phyloP scores from a whole-genome alignment of 192 early-diverging fungal genomes.

The Fimicolochytrium jonesii region DNA sequence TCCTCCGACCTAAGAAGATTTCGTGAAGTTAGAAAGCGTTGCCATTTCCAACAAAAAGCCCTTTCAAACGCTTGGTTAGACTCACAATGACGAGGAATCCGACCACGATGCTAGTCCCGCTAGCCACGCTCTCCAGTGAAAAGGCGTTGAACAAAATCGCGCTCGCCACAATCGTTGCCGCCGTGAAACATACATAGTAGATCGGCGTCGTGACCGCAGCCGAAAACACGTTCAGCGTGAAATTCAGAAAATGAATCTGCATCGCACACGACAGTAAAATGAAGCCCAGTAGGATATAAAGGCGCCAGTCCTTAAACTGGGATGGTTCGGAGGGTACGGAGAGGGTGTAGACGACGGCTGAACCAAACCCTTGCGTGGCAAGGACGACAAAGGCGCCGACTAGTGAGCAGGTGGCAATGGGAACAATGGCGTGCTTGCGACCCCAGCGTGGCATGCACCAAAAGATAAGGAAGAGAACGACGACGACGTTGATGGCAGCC shows the following conservation, averaged over 20 bases:
- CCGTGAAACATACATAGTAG: conserved; percentile 73
- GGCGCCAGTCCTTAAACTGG: conserved; percentile 64
- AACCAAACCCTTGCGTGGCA: conserved; percentile 61
- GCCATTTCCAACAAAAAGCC: too few species aligned
- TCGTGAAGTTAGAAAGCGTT: too few species aligned
- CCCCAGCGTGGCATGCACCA: conserved; percentile 58
- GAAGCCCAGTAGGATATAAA: conserved; percentile 60
- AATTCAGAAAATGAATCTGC: conserved; percentile 70
- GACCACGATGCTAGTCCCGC: conserved; percentile 28
- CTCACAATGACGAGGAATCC: conserved; percentile 52
- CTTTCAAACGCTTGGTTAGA: too few species aligned
- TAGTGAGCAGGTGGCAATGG: conserved; percentile 54
- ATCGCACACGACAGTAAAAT: conserved; percentile 46
- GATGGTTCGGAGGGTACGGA: conserved; percentile 33
- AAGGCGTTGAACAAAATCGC: conserved; percentile 65
- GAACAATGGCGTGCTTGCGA: conserved; percentile 48
- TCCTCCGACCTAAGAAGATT: conserved; percentile 31
- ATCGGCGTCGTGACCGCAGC: conserved; percentile 72
- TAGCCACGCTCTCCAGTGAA: conserved; percentile 24
- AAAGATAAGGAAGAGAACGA: conserved; percentile 45
- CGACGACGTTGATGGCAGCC: conserved; percentile 11
- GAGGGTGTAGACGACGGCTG: conserved; percentile 58
- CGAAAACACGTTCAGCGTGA: conserved; percentile 64
- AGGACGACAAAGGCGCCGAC: conserved; percentile 65
- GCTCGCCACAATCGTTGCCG: conserved; percentile 59